These are phyloP conservation scores for Vishniacozyma victoriae DNA, from an alignment of 768 basidiomycete genomes.

Conservation along the genomic window DNA sequence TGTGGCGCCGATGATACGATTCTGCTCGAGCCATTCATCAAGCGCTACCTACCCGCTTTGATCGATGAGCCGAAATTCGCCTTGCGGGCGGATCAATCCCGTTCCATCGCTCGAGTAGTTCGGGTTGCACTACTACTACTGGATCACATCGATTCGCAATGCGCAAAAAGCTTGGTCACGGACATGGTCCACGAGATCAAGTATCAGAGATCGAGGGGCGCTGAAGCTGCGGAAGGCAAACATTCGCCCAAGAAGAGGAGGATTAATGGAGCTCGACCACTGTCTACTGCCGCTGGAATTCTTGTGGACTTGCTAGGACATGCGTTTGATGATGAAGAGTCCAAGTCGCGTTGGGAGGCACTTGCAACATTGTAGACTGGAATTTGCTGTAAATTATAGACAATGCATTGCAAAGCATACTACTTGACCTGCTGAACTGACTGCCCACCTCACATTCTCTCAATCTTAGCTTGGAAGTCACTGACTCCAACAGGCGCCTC, in stretches of 20 bases:
- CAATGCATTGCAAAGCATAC: no score
- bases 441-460: conserved; percentile 11
- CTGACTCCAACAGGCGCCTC: conserved; percentile 35
- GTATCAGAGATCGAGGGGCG: background rate
- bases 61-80: background rate
- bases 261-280: no score
- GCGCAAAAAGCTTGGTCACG: background rate
- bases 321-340: no score
- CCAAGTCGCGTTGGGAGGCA: no score
- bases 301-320: no score
- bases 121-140: background rate
- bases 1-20: background rate
- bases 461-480: conserved; percentile 33
- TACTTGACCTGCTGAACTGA: no score
- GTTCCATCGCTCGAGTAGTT: background rate
- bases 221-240: no score
- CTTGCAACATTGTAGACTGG: no score
- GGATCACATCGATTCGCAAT: background rate
- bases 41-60: background rate
- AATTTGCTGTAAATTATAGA: no score
- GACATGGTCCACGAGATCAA: background rate
- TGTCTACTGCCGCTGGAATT: no score
- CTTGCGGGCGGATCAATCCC: background rate
- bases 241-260: no score
- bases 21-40: background rate